Conservation (phyloP, 257 asterid species). For the Thymus quinquecostatus region DNA sequence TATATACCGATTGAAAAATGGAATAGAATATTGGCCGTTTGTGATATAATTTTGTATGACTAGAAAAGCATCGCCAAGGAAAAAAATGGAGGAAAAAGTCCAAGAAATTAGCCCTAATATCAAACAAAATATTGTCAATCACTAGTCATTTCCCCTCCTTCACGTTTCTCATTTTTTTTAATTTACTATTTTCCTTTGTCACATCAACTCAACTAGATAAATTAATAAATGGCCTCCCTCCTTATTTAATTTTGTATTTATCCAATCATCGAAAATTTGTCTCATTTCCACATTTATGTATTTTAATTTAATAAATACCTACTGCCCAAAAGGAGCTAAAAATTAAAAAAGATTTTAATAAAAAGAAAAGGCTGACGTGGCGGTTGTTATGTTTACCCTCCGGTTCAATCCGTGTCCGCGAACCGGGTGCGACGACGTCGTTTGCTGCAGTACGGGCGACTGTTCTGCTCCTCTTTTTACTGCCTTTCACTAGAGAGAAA, state of each 20-base stretch:
- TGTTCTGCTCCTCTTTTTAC: constrained; percentile 6
- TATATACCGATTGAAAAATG: neutral
- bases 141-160: constrained; percentile 27
- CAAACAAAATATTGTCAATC: constrained; percentile 23
- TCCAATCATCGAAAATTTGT: constrained; percentile 19
- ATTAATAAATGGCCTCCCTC: neutral
- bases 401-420: neutral
- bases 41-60: constrained; percentile 9
- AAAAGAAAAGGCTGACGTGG: no score
- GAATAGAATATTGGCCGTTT: neutral
- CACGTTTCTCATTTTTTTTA: constrained; percentile 10
- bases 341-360: neutral
- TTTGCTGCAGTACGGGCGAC: neutral
- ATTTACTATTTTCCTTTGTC: neutral
- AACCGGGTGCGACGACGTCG: constrained; percentile 1
- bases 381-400: neutral
- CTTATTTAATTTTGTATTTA: neutral
- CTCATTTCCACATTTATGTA: constrained; percentile 18
- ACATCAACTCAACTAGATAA: constrained; percentile 25
- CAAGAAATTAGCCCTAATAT: constrained; percentile 7
- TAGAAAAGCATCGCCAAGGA: neutral
- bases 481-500: neutral
- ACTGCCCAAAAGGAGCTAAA: no score
- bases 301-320: neutral
- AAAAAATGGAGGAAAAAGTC: constrained; percentile 7